phyloP scores from a whole-genome alignment of 208 protist genomes.

The Willaertia magna region DNA sequence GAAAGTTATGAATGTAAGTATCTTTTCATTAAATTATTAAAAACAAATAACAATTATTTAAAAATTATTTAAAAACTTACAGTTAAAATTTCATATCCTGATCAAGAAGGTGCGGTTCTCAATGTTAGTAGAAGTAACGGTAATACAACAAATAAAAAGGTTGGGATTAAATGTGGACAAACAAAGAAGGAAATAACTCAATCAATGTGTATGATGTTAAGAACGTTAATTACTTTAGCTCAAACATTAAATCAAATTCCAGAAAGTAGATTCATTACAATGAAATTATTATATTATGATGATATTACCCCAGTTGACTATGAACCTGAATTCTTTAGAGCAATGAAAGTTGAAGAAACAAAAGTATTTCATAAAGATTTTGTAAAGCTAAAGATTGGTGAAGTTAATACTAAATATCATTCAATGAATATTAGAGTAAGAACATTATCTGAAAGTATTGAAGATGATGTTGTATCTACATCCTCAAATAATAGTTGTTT shows the following conservation, averaged over 20 bases:
- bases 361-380: not conserved
- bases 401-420: not conserved
- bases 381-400: not conserved
- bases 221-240: slow-evolving; percentile 15
- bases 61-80: not conserved
- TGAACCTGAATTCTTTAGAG: slow-evolving; percentile 14
- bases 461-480: not conserved
- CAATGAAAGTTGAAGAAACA: not conserved
- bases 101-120: not conserved
- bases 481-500: too few species aligned
- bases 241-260: slow-evolving; percentile 18
- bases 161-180: not conserved
- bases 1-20: slow-evolving; percentile 19
- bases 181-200: slow-evolving; percentile 13
- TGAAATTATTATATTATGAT: slow-evolving; percentile 14
- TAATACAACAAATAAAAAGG: not conserved
- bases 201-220: slow-evolving; percentile 18
- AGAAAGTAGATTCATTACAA: slow-evolving; percentile 13
- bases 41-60: not conserved
- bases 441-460: not conserved
- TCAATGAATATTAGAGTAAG: not conserved
- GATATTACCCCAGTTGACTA: slow-evolving; percentile 14
- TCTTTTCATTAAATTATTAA: not conserved
- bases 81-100: slow-evolving; percentile 12
- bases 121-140: not conserved